Evolutionary conservation across 139 green algal genomes (phyloP).

Genomic region (Edaphochlamys debaryana): DNA sequence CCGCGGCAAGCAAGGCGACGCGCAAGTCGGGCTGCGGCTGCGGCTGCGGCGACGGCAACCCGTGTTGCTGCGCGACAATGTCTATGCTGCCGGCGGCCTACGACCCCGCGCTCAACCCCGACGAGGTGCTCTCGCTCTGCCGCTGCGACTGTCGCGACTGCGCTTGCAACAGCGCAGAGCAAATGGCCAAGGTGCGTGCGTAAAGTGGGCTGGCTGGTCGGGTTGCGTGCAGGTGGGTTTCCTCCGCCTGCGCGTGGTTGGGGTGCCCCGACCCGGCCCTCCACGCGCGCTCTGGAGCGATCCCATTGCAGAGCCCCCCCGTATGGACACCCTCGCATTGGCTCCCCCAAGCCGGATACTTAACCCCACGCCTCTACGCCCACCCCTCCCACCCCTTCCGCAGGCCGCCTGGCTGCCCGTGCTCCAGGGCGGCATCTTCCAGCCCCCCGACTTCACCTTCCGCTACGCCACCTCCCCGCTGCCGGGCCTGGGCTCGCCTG

Average conservation of each 20-base stretch:
- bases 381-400: too few relatives aligned
- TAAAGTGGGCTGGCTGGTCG: neutral
- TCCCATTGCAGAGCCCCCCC: too few relatives aligned
- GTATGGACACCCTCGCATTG: too few relatives aligned
- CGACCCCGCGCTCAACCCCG: constrained; percentile 12
- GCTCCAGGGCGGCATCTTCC: neutral
- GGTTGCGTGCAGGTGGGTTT: too few relatives aligned
- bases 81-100: constrained; percentile 11
- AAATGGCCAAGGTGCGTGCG: constrained; percentile 3
- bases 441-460: constrained; percentile 30
- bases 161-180: constrained; percentile 24
- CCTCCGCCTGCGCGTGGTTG: too few relatives aligned
- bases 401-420: neutral
- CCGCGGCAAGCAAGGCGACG: too few relatives aligned
- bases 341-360: too few relatives aligned
- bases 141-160: constrained; percentile 44
- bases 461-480: neutral
- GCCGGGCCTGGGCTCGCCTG: too few relatives aligned
- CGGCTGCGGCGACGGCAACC: constrained; percentile 21
- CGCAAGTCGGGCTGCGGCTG: neutral
- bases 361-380: too few relatives aligned
- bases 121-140: constrained; percentile 35
- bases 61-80: constrained; percentile 6
- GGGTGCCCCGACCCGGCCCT: too few relatives aligned
- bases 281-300: too few relatives aligned